Evolutionary conservation across 257 asterid species (phyloP).

Genomic region (Oldenlandia corymbosa): DNA sequence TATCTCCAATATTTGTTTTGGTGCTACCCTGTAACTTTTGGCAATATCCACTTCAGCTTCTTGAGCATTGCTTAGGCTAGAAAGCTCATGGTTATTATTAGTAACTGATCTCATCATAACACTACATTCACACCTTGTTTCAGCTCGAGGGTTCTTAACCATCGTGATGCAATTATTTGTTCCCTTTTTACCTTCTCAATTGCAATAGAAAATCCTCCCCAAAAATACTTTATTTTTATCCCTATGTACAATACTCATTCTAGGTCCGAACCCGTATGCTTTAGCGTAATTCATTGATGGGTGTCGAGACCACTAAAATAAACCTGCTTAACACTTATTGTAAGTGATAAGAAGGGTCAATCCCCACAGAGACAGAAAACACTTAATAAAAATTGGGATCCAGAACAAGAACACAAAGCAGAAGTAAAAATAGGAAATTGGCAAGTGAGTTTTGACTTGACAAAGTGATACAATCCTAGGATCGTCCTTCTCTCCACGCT

Average conservation of each 20-base stretch:
- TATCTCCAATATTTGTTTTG: not conserved
- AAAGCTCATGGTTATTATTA: not conserved
- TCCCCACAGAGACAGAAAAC: too few relatives aligned
- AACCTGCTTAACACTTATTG: too few relatives aligned
- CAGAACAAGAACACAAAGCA: too few relatives aligned
- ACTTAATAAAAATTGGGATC: too few relatives aligned
- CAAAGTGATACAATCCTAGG: too few relatives aligned
- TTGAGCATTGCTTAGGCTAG: not conserved
- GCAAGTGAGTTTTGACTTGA: too few relatives aligned
- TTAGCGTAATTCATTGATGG: conserved; percentile 14
- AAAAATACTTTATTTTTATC: not conserved
- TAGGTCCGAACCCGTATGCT: conserved; percentile 1
- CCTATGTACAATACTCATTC: not conserved
- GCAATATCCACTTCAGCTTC: not conserved
- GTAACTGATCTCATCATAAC: not conserved
- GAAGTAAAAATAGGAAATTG: too few relatives aligned
- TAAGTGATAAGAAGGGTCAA: too few relatives aligned
- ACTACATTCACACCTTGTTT: conserved; percentile 6
- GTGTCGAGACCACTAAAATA: too few relatives aligned
- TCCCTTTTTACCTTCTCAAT: conserved; percentile 4
- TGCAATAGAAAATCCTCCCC: not conserved
- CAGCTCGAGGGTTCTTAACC: not conserved
- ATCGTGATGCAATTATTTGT: not conserved
- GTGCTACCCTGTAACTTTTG: not conserved
- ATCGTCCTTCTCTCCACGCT: too few relatives aligned